Conservation (phyloP, 345 rosid genomes). For the Eutrema yunnanense region DNA sequence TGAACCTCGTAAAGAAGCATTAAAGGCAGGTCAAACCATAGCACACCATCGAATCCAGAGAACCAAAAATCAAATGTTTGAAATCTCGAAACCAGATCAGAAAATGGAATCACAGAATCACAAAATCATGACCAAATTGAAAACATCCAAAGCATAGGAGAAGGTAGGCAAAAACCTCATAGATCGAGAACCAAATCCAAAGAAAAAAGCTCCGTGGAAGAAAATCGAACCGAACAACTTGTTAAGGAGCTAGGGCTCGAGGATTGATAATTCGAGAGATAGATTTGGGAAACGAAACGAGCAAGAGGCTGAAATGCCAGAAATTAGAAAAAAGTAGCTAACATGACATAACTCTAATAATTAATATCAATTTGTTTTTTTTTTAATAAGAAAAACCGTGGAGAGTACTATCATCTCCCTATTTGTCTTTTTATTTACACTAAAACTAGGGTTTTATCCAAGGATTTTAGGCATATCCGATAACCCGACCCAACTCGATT, state of each 20-base stretch:
- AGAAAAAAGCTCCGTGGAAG: neutral
- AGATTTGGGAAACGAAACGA: neutral
- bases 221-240: neutral
- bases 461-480: too few species aligned
- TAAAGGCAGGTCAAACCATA: neutral
- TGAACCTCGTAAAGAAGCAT: neutral
- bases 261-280: slow-evolving; percentile 9
- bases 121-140: neutral
- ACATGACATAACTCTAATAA: too few species aligned
- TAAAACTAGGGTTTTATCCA: too few species aligned
- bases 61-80: neutral
- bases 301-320: too few species aligned
- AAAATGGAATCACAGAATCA: neutral
- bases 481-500: too few species aligned
- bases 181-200: slow-evolving; percentile 4
- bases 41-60: neutral
- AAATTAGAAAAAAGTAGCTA: too few species aligned
- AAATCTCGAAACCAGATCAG: slow-evolving; percentile 1
- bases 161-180: neutral
- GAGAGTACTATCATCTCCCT: too few species aligned
- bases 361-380: too few species aligned
- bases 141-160: neutral
- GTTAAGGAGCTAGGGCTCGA: slow-evolving; percentile 16
- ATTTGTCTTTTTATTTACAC: too few species aligned
- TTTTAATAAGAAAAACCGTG: too few species aligned